Percentiles rank a stretch among this genome's conserved stretches.
Conservation (phyloP, 202 grass and related monocot genomes). For the Elaeis oleifera region DNA sequence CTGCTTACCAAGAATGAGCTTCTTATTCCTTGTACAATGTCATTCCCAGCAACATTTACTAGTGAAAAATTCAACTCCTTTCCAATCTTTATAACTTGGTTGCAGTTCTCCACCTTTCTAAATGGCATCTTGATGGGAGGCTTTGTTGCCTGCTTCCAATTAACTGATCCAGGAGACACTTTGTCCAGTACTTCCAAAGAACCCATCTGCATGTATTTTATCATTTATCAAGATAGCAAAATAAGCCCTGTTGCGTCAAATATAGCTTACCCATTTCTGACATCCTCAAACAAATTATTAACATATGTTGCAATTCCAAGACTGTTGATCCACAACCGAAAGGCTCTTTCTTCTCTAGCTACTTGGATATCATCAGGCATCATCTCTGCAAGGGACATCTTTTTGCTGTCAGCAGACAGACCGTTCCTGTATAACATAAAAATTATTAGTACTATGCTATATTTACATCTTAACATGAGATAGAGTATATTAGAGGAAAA, state of each 20-base stretch:
- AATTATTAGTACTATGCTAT: background rate
- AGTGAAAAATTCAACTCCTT: conserved; percentile 80
- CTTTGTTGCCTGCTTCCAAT: conserved; percentile 85
- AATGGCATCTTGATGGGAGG: conserved; percentile 97
- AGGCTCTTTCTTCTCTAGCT: conserved; percentile 95
- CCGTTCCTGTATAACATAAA: conserved; percentile 62
- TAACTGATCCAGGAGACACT: conserved; percentile 81
- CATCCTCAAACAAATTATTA: conserved; percentile 97
- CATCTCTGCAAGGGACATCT: conserved; percentile 48
- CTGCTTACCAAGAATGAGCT: conserved; percentile 84
- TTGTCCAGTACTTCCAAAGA: conserved; percentile 99
- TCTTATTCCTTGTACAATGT: conserved; percentile 99
- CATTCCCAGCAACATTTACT: conserved; percentile 95
- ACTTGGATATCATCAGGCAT: conserved; percentile 79
- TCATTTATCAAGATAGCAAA: conserved; percentile 2
- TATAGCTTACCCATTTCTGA: conserved; percentile 74
- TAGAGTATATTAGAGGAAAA: no score
- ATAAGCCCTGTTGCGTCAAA: conserved; percentile 1
- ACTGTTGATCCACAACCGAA: conserved; percentile 98
- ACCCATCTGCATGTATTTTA: conserved; percentile 61
- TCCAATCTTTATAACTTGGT: conserved; percentile 90
- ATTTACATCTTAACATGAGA: no score
- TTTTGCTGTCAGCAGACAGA: conserved; percentile 66
- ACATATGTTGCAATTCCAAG: conserved; percentile 83
- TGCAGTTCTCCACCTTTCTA: conserved; percentile 98